phyloP scores from a whole-genome alignment of 495 filamentous ascomycete genomes.

The Clohesyomyces aquaticus region DNA sequence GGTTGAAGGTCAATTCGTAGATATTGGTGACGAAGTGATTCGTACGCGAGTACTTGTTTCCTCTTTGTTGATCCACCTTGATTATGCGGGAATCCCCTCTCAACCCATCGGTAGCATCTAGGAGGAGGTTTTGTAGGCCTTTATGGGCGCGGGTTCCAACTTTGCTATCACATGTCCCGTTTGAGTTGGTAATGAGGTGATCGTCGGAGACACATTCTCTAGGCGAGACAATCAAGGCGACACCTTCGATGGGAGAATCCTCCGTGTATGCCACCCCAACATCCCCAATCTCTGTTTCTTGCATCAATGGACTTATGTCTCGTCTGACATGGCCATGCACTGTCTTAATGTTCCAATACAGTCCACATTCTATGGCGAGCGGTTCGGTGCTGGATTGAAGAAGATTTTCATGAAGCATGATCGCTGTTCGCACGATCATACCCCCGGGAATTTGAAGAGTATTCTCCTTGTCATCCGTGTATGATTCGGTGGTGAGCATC shows the following conservation, averaged over 20 bases:
- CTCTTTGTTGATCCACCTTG: background rate
- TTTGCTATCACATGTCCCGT: background rate
- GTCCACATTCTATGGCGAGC: background rate
- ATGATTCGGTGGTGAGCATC: too few species aligned
- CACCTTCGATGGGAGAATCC: background rate
- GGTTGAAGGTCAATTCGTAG: background rate
- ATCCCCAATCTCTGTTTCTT: background rate
- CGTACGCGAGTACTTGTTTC: background rate
- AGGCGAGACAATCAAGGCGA: too few species aligned
- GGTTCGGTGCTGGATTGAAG: background rate
- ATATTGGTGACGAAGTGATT: background rate
- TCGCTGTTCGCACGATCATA: too few species aligned
- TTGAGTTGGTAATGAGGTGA: too few species aligned
- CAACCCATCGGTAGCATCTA: background rate
- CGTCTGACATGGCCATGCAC: background rate
- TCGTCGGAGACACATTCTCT: too few species aligned
- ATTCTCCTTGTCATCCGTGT: too few species aligned
- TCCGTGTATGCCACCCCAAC: background rate
- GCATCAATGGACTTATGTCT: background rate
- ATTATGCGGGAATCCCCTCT: background rate
- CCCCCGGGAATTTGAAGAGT: too few species aligned
- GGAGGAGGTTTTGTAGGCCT: background rate
- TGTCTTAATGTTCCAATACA: background rate
- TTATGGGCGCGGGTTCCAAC: background rate
- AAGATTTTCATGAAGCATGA: conserved; percentile 4